phyloP scores from a whole-genome alignment of 208 protist genomes.

The Wallacemonas sp. region DNA sequence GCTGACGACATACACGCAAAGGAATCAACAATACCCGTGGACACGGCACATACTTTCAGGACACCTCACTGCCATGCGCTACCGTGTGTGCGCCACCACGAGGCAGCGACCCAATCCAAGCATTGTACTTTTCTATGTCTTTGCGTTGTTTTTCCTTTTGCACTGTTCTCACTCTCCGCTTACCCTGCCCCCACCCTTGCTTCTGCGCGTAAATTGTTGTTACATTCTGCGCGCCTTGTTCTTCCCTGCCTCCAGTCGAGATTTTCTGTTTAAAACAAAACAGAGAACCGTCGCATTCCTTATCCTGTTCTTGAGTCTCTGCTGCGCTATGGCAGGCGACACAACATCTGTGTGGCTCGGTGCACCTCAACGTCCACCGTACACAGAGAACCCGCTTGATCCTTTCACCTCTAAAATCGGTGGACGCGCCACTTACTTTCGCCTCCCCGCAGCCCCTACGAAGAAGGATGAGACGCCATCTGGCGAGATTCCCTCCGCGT shows the following conservation, averaged over 20 bases:
- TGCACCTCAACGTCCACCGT: slow-evolving; percentile 23
- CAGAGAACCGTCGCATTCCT: slow-evolving; percentile 3
- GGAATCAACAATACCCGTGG: too few species aligned
- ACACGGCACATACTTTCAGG: too few species aligned
- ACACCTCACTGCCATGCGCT: too few species aligned
- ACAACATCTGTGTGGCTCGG: slow-evolving; percentile 81
- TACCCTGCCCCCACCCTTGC: too few species aligned
- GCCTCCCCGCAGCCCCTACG: slow-evolving; percentile 13
- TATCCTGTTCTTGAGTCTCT: neutral
- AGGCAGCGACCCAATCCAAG: too few species aligned
- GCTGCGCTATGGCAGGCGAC: neutral
- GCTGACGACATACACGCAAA: too few species aligned
- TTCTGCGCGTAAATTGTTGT: too few species aligned
- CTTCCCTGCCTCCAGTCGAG: neutral
- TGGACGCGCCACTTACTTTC: slow-evolving; percentile 59
- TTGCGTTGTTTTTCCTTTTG: too few species aligned
- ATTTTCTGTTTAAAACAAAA: neutral
- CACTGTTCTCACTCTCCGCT: neutral
- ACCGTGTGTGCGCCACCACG: too few species aligned
- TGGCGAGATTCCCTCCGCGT: slow-evolving; percentile 21
- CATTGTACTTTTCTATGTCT: too few species aligned
- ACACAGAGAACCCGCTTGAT: slow-evolving; percentile 39
- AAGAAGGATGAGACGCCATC: slow-evolving; percentile 8
- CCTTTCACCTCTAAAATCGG: slow-evolving; percentile 71
- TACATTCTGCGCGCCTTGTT: too few species aligned